Percentiles rank a stretch among this genome's conserved stretches.
phyloP scores from a whole-genome alignment of 805 yeast genomes.

The Helenozyma rhizophorensis region DNA sequence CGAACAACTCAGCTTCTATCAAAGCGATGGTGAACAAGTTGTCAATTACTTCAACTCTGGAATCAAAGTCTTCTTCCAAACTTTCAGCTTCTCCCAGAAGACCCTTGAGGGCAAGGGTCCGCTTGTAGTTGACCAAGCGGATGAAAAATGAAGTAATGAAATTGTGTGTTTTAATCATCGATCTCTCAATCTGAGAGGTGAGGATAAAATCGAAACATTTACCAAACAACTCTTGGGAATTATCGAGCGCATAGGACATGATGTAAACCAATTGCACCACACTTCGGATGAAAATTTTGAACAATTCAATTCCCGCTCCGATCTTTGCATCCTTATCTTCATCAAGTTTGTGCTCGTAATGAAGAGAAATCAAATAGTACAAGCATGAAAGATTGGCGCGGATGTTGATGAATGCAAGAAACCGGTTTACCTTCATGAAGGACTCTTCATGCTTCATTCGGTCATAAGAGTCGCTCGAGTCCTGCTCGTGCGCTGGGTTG shows the following conservation, averaged over 20 bases:
- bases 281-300: slow-evolving; percentile 37
- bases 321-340: slow-evolving; percentile 26
- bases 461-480: slow-evolving; percentile 4
- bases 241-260: slow-evolving; percentile 40
- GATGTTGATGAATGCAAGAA: slow-evolving; percentile 31
- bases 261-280: slow-evolving; percentile 40
- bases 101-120: slow-evolving; percentile 21
- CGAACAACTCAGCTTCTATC: slow-evolving; percentile 38
- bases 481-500: slow-evolving; percentile 19
- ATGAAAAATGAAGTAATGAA: slow-evolving; percentile 37
- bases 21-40: slow-evolving; percentile 28
- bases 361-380: slow-evolving; percentile 37
- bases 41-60: slow-evolving; percentile 29
- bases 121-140: slow-evolving; percentile 35
- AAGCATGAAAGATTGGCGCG: slow-evolving; percentile 38
- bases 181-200: slow-evolving; percentile 34
- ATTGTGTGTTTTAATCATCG: slow-evolving; percentile 38
- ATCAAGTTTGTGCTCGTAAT: slow-evolving; percentile 32
- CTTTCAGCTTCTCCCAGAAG: slow-evolving; percentile 2
- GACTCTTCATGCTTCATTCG: slow-evolving; percentile 25
- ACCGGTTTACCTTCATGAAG: slow-evolving; percentile 32
- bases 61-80: slow-evolving; percentile 4
- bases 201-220: slow-evolving; percentile 33
- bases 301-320: slow-evolving; percentile 37
- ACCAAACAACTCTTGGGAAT: slow-evolving; percentile 39